Percentiles rank a stretch among this genome's conserved stretches.
These are phyloP conservation scores for Akanthomyces lecanii DNA, from an alignment of 2,329 filamentous ascomycete species.

Conservation along the genomic window DNA sequence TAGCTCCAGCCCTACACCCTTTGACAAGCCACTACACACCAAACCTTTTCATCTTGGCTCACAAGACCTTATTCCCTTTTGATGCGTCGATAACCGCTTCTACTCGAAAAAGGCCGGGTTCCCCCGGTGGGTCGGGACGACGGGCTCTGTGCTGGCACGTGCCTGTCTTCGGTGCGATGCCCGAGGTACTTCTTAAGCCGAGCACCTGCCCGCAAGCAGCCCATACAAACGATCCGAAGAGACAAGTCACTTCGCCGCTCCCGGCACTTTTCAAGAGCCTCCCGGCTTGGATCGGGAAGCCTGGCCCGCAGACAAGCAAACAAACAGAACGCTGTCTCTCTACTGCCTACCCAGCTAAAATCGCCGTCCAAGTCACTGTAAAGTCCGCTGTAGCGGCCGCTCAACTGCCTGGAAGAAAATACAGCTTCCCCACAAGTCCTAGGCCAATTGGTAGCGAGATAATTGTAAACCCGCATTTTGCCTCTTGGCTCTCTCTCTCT, in stretches of 20 bases:
- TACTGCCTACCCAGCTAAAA: not conserved
- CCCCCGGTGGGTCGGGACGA: constrained; percentile 1
- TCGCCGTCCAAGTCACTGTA: not conserved
- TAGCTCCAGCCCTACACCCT: not conserved
- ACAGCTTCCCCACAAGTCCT: constrained; percentile 2
- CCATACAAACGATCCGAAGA: not conserved
- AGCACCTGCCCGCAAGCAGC: constrained; percentile 3
- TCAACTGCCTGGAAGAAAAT: not conserved
- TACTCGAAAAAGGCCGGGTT: not conserved
- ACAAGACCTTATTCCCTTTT: not conserved
- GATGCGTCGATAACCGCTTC: constrained; percentile 15
- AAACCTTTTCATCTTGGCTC: not conserved
- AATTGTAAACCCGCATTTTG: constrained; percentile 17
- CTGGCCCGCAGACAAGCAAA: not conserved
- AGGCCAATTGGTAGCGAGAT: constrained; percentile 17
- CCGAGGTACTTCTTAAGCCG: constrained; percentile 17
- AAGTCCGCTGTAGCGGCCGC: not conserved
- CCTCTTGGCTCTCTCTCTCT: not conserved
- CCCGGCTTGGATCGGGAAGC: constrained; percentile 4
- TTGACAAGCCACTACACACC: not conserved
- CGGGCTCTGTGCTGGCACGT: constrained; percentile 2
- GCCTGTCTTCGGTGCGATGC: constrained; percentile 6
- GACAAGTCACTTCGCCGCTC: constrained; percentile 1
- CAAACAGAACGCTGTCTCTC: not conserved
- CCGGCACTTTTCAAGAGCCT: not conserved